Base-by-base conservation (phyloP, 257 asterid genomes). In the Cruciata laevipes region DNA sequence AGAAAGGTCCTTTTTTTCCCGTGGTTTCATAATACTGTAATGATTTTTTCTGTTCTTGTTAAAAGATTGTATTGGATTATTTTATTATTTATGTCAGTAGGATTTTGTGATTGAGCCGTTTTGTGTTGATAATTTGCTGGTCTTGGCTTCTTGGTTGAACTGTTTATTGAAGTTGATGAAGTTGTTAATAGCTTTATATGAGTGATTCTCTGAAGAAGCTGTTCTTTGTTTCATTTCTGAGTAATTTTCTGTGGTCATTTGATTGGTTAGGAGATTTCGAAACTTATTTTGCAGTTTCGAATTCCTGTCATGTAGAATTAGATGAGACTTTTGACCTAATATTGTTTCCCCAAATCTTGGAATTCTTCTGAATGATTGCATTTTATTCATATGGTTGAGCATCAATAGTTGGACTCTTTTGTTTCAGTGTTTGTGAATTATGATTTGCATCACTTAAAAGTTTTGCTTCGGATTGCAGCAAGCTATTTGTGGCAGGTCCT, bases 401-500 rank as follows among this genome's bases (percentile, higher is more conserved):
- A 11, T 49, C 12, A 16, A 53, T 20, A 53, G 59, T 7, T 53
- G 1, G 55, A 47, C 20, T 20, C 59, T n/a, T 53, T 2, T 42
- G 13, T 4, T 61, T 14, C 17, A 1, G 21, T 56, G 18, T 49
- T 53, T 12, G 30, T 24, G 65, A 37, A 18, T 24, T 32, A 24
- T 6, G 21, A 38, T n/a, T n/a, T 18, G 16, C 25, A 65, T 20
- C 9, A 1, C 42, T 57, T 31, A 2, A 10, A 13, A 4, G 24
- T 18, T 58, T 24, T 1, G 7, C 14, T 23, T 47, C 76, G 73
- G 32, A 68, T 82, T 81, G 77, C 75, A 83, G 95, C 78, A 27
- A 77, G 77, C 60, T 63, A 72, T 71, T 69, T 80, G 96, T 76
- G 66, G 78, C 37, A 86, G 76, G 31, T 79, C 80, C 73, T 80